Evolutionary conservation across 2,329 filamentous ascomycete genomes (phyloP).

Genomic region (Diaporthe sp.): DNA sequence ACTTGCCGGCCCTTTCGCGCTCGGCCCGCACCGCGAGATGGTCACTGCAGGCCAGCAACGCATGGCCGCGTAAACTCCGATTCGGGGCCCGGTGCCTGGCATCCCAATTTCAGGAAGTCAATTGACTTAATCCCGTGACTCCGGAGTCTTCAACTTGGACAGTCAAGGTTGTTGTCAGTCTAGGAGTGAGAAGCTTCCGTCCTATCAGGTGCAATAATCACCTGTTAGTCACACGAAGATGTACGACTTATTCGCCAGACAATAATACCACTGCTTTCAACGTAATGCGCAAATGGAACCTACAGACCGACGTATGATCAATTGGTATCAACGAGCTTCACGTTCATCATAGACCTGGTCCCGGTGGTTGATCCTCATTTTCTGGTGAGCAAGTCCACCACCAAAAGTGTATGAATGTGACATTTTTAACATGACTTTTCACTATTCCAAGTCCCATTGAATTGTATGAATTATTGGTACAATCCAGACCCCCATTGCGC

Average conservation of each 20-base stretch:
- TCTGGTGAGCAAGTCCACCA: too few relatives aligned
- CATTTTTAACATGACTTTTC: background rate
- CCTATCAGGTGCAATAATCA: background rate
- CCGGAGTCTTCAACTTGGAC: too few relatives aligned
- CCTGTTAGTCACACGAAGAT: background rate
- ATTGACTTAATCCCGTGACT: background rate
- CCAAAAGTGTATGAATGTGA: background rate
- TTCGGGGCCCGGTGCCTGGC: background rate
- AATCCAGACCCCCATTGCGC: background rate
- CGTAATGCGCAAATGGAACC: too few relatives aligned
- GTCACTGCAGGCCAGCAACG: background rate
- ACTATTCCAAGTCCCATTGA: background rate
- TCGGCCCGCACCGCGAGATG: constrained; percentile 7
- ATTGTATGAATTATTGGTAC: background rate
- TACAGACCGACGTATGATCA: too few relatives aligned
- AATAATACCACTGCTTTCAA: too few relatives aligned
- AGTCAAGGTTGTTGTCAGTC: background rate
- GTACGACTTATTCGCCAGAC: too few relatives aligned
- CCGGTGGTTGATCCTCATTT: too few relatives aligned
- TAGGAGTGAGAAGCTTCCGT: background rate
- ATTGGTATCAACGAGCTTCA: too few relatives aligned
- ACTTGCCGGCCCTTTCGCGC: background rate
- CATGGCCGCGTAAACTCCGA: background rate
- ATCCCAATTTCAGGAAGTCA: too few relatives aligned
- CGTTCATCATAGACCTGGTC: too few relatives aligned